These are phyloP conservation scores for Thuja plicata DNA, from an alignment of 83 land plant species.

Conservation along the genomic window DNA sequence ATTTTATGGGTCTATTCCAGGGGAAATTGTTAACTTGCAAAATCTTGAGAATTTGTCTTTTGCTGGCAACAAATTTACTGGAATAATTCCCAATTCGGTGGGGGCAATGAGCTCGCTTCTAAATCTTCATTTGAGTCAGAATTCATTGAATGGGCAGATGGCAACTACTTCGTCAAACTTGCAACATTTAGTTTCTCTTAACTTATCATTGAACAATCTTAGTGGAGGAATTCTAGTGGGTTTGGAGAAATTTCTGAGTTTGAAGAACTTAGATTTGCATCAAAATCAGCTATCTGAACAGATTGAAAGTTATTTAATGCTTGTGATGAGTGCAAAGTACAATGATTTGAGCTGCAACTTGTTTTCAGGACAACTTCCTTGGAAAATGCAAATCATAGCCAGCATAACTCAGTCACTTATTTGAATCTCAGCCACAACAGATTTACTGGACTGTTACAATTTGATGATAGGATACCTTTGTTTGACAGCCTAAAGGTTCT, in stretches of 20 bases:
- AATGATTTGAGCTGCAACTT: conserved; percentile 74
- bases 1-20: conserved; percentile 55
- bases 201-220: conserved; percentile 60
- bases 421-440: conserved; percentile 73
- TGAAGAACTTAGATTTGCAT: conserved; percentile 61
- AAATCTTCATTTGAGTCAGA: conserved; percentile 62
- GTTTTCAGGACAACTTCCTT: conserved; percentile 31
- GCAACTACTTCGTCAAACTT: conserved; percentile 48
- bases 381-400: conserved; percentile 34
- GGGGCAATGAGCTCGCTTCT: conserved; percentile 53
- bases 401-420: conserved; percentile 52
- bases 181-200: conserved; percentile 46
- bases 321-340: conserved; percentile 40
- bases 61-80: conserved; percentile 68
- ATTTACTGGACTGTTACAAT: conserved; percentile 58
- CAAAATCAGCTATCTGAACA: conserved; percentile 55
- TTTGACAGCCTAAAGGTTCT: conserved; percentile 65
- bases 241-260: conserved; percentile 32
- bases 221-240: conserved; percentile 49
- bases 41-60: conserved; percentile 56
- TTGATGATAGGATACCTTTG: conserved; percentile 31
- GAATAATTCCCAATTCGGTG: conserved; percentile 47
- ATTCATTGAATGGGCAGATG: conserved; percentile 57
- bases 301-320: conserved; percentile 46
- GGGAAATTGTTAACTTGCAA: conserved; percentile 41